Percentiles rank a stretch among this genome's conserved stretches.
phyloP scores from a whole-genome alignment of 202 grass and related monocot species.

The Setaria viridis region DNA sequence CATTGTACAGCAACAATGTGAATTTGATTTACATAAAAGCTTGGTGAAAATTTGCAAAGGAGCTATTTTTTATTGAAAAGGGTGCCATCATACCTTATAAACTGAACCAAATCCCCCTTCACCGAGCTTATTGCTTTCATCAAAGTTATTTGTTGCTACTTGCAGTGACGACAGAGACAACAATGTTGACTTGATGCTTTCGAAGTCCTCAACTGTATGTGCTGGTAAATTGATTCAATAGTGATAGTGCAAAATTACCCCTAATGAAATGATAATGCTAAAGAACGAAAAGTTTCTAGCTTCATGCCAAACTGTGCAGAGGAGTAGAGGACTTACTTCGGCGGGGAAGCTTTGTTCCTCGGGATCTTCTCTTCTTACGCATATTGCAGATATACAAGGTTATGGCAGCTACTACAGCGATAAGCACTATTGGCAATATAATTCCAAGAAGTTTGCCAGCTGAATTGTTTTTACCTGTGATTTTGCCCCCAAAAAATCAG shows the following conservation, averaged over 20 bases:
- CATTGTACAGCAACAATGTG: neutral
- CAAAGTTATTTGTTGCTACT: constrained; percentile 70
- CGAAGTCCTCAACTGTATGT: constrained; percentile 46
- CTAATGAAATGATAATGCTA: neutral
- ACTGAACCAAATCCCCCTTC: constrained; percentile 69
- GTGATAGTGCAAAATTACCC: neutral
- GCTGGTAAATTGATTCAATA: neutral
- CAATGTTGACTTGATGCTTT: constrained; percentile 56
- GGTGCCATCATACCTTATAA: constrained; percentile 61
- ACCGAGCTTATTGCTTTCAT: constrained; percentile 68
- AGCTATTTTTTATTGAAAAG: neutral
- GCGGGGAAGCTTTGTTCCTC: neutral
- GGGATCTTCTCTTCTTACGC: constrained; percentile 29
- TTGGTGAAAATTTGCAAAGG: neutral
- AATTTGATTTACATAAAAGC: neutral
- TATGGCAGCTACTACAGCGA: constrained; percentile 2
- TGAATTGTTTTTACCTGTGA: constrained; percentile 33
- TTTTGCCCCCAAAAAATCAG: neutral
- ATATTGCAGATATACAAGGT: neutral
- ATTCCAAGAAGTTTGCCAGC: constrained; percentile 41
- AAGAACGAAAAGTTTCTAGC: neutral
- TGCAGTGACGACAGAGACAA: constrained; percentile 50
- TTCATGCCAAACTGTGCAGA: neutral
- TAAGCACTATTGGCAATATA: constrained; percentile 36
- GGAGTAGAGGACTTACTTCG: constrained; percentile 22